Conservation (phyloP, 2,329 filamentous ascomycete genomes). For the Hirsutella thompsonii region DNA sequence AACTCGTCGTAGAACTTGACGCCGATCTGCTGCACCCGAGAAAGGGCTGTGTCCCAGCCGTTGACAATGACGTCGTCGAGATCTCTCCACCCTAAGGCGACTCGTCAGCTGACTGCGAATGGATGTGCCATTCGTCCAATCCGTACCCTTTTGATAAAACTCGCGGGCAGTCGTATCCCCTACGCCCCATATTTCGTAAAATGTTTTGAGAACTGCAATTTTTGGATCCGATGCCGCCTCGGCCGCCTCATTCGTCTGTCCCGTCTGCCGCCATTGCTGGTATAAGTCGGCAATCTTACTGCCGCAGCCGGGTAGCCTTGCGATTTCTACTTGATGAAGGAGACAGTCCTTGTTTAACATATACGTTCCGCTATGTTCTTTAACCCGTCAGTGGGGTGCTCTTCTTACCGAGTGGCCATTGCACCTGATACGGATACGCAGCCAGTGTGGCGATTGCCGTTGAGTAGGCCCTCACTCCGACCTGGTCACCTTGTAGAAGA, state of each 20-base stretch:
- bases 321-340: conserved; percentile 26
- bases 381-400: no score
- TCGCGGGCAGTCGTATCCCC: conserved; percentile 68
- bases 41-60: conserved; percentile 64
- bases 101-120: not conserved
- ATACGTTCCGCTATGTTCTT: not conserved
- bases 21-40: conserved; percentile 80
- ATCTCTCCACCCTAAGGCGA: conserved; percentile 54
- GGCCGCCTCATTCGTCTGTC: conserved; percentile 48
- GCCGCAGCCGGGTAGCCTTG: conserved; percentile 64
- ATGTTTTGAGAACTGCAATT: conserved; percentile 51
- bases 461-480: conserved; percentile 77
- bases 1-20: conserved; percentile 92
- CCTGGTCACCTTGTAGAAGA: conserved; percentile 58
- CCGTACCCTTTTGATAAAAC: conserved; percentile 56
- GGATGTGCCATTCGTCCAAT: not conserved
- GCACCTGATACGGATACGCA: conserved; percentile 55
- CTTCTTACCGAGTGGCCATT: conserved; percentile 26
- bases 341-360: not conserved
- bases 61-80: conserved; percentile 76
- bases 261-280: conserved; percentile 55
- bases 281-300: conserved; percentile 67
- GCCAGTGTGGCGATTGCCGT: conserved; percentile 73
- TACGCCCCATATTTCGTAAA: conserved; percentile 88
- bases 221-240: conserved; percentile 51